phyloP scores from a whole-genome alignment of 805 yeast genomes.

The Kodamaea sagamina region DNA sequence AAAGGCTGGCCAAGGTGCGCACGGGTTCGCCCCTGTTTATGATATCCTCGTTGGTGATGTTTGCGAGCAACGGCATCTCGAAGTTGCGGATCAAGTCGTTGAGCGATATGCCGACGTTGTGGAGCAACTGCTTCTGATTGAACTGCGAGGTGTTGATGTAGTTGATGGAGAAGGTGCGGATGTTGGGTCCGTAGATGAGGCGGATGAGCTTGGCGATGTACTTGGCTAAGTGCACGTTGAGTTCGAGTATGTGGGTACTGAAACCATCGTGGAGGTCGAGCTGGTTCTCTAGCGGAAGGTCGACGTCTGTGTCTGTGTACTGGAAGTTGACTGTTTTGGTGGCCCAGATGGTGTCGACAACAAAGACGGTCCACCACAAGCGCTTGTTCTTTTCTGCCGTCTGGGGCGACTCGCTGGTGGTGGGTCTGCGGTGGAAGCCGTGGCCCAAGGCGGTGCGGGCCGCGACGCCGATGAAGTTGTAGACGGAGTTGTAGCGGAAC shows the following conservation, averaged over 20 bases:
- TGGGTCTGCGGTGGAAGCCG: conserved; percentile 35
- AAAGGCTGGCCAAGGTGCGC: conserved; percentile 36
- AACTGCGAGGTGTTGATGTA: conserved; percentile 43
- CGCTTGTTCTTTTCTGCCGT: conserved; percentile 36
- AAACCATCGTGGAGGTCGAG: conserved; percentile 32
- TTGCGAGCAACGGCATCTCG: conserved; percentile 31
- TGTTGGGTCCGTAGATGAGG: conserved; percentile 42
- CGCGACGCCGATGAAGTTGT: conserved; percentile 43
- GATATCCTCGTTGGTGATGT: conserved; percentile 24
- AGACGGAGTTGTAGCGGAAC: conserved; percentile 38
- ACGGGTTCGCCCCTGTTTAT: conserved; percentile 19
- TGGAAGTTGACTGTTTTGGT: conserved; percentile 43
- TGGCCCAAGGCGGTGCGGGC: conserved; percentile 39
- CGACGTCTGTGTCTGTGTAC: conserved; percentile 46
- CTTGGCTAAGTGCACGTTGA: conserved; percentile 43
- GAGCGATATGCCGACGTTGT: conserved; percentile 30
- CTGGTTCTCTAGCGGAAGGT: conserved; percentile 38
- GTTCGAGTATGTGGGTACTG: conserved; percentile 32
- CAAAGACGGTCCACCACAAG: conserved; percentile 45
- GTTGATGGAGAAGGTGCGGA: conserved; percentile 40
- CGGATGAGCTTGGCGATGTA: conserved; percentile 37
- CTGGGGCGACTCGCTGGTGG: conserved; percentile 9
- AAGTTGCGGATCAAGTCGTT: conserved; percentile 33
- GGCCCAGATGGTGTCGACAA: conserved; percentile 43
- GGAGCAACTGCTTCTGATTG: conserved; percentile 37